phyloP scores from a whole-genome alignment of 202 grass and related monocot species.

The Zizania palustris region DNA sequence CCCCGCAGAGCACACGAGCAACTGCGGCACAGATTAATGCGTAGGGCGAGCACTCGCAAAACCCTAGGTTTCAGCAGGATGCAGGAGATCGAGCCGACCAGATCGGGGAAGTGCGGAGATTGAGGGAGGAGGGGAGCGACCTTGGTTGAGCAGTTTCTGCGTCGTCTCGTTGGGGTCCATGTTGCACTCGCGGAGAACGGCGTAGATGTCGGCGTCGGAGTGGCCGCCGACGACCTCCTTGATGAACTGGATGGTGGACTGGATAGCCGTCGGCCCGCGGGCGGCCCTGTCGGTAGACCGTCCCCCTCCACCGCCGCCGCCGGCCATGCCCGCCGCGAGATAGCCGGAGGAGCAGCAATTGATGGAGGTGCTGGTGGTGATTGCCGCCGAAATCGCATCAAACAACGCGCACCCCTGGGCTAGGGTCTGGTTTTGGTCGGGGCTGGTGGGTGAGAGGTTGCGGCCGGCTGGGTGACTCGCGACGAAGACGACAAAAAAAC shows the following conservation, averaged over 20 bases:
- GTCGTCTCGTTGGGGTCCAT: slow-evolving; percentile 95
- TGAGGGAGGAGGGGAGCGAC: slow-evolving; percentile 8
- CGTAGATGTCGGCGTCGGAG: slow-evolving; percentile 81
- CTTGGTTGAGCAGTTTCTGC: slow-evolving; percentile 90
- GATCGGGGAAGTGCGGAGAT: too few relatives aligned
- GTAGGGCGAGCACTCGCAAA: neutral
- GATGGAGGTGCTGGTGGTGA: slow-evolving; percentile 43
- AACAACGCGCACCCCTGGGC: slow-evolving; percentile 44
- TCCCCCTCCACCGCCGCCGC: slow-evolving; percentile 16
- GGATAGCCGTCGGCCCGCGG: slow-evolving; percentile 42
- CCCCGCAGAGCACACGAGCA: neutral
- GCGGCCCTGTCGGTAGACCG: slow-evolving; percentile 34
- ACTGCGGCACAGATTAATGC: slow-evolving; percentile 33
- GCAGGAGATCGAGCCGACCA: slow-evolving; percentile 37
- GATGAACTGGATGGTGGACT: slow-evolving; percentile 66
- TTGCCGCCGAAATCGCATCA: slow-evolving; percentile 73
- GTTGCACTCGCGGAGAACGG: slow-evolving; percentile 76
- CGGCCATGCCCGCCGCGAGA: slow-evolving; percentile 51
- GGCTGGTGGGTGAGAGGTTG: slow-evolving; percentile 25
- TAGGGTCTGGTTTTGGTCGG: slow-evolving; percentile 49
- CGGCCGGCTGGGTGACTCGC: slow-evolving; percentile 24
- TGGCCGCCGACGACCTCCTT: slow-evolving; percentile 88
- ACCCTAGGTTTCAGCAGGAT: slow-evolving; percentile 37
- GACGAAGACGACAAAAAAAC: neutral
- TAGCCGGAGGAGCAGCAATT: slow-evolving; percentile 40